Conservation (phyloP, 1,284 basidiomycete species). For the Ustilago hordei region DNA sequence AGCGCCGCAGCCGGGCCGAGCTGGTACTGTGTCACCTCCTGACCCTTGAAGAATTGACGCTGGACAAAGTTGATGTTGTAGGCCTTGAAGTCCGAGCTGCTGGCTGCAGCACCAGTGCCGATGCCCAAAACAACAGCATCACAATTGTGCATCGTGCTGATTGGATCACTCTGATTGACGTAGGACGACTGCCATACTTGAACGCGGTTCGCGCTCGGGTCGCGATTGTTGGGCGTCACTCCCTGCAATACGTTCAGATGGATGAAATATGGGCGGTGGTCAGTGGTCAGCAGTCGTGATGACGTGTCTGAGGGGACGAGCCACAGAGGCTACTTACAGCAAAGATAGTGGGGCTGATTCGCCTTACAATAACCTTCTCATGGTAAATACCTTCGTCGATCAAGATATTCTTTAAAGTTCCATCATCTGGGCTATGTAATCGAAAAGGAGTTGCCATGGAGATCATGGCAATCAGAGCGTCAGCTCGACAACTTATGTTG, state of each 20-base stretch:
- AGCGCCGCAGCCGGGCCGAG: conserved; percentile 40
- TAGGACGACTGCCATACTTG: conserved; percentile 43
- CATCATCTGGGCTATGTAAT: conserved; percentile 29
- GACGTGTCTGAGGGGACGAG: neutral
- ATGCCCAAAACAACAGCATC: conserved; percentile 35
- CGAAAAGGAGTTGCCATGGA: neutral
- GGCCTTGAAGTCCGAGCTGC: conserved; percentile 35
- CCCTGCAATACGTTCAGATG: conserved; percentile 7
- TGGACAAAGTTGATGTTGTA: conserved; percentile 48
- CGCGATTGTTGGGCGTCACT: conserved; percentile 9
- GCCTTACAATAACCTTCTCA: conserved; percentile 32
- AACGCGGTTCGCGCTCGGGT: conserved; percentile 20
- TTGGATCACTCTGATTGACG: conserved; percentile 35
- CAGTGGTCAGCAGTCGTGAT: neutral
- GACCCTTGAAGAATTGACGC: conserved; percentile 22
- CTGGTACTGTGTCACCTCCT: conserved; percentile 28
- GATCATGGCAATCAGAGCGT: neutral
- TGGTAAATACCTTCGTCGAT: conserved; percentile 38
- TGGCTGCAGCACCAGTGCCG: conserved; percentile 14
- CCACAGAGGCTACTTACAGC: conserved; percentile 13
- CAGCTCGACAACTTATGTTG: neutral
- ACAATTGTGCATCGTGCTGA: conserved; percentile 18
- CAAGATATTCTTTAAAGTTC: conserved; percentile 21
- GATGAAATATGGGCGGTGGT: neutral
- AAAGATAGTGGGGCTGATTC: conserved; percentile 28